A percentile compares a stretch with the other conserved stretches of the same genome.
These are phyloP conservation scores for Cytospora mali DNA, from an alignment of 2,329 filamentous ascomycete species.

Conservation along the genomic window DNA sequence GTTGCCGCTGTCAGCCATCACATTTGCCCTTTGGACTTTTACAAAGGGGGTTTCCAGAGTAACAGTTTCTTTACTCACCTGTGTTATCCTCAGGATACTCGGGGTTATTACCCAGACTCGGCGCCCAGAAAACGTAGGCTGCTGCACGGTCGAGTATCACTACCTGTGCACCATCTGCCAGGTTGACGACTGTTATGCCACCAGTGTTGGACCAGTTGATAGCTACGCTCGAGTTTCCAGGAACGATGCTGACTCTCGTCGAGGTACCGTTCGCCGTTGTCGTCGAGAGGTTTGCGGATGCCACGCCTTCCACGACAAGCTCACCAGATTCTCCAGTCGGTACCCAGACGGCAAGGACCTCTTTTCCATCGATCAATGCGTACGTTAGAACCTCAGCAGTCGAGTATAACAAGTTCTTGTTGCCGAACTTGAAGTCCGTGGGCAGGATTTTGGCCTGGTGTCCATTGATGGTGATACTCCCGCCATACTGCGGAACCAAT, in stretches of 20 bases:
- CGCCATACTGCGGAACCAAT: slow-evolving; percentile 54
- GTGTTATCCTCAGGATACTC: slow-evolving; percentile 48
- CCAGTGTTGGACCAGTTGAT: slow-evolving; percentile 52
- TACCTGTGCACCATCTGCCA: slow-evolving; percentile 50
- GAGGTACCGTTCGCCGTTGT: slow-evolving; percentile 43
- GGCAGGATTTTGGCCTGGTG: slow-evolving; percentile 65
- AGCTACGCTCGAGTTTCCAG: slow-evolving; percentile 44
- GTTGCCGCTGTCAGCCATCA: neutral
- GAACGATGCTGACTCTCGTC: slow-evolving; percentile 46
- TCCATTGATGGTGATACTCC: slow-evolving; percentile 56
- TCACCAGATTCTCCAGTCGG: slow-evolving; percentile 57
- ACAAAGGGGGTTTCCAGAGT: neutral
- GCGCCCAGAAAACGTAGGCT: slow-evolving; percentile 61
- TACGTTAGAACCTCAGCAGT: slow-evolving; percentile 59
- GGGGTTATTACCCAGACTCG: slow-evolving; percentile 51
- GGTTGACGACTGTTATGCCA: slow-evolving; percentile 50
- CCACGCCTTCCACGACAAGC: slow-evolving; percentile 49
- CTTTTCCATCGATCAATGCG: slow-evolving; percentile 48
- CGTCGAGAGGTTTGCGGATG: slow-evolving; percentile 37
- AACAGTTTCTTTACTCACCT: slow-evolving; percentile 36
- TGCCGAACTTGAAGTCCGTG: slow-evolving; percentile 60
- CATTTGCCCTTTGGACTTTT: too few relatives aligned
- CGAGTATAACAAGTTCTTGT: slow-evolving; percentile 54
- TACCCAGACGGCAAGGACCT: slow-evolving; percentile 55
- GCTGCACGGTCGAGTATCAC: slow-evolving; percentile 56